These are phyloP conservation scores for Jatropha curcas DNA, from an alignment of 345 rosid genomes.

Conservation along the genomic window DNA sequence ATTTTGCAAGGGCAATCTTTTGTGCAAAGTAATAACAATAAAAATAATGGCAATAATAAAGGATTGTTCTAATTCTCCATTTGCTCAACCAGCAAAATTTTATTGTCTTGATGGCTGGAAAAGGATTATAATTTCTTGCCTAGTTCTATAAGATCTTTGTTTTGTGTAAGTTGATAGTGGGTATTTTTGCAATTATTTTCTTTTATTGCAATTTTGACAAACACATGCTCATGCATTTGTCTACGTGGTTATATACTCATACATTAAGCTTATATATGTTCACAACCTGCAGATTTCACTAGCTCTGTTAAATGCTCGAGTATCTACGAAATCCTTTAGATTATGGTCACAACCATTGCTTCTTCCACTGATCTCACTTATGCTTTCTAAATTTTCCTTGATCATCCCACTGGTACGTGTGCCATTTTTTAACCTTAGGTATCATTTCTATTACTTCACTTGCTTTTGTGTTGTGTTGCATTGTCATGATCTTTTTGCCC, in stretches of 20 bases:
- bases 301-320: conserved; percentile 77
- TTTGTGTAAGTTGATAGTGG: background rate
- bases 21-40: background rate
- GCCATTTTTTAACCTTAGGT: background rate
- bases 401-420: conserved; percentile 75
- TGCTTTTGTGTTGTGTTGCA: conserved; percentile 7
- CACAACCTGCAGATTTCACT: conserved; percentile 55
- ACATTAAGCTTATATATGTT: conserved; percentile 6
- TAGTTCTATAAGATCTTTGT: background rate
- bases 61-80: background rate
- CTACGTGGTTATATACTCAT: background rate
- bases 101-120: background rate
- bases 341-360: conserved; percentile 64
- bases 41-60: background rate
- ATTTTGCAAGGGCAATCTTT: background rate
- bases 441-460: too few relatives aligned
- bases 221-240: background rate
- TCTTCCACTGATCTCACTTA: conserved; percentile 60
- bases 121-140: background rate
- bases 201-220: background rate
- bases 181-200: background rate
- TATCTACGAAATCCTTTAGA: conserved; percentile 66
- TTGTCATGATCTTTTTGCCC: conserved; percentile 21
- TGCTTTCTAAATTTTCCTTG: conserved; percentile 81
- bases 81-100: background rate